A percentile compares a stretch with the other conserved stretches of the same genome.
phyloP scores from a whole-genome alignment of 176 grass and related monocot genomes.

The Eragrostis curvula region DNA sequence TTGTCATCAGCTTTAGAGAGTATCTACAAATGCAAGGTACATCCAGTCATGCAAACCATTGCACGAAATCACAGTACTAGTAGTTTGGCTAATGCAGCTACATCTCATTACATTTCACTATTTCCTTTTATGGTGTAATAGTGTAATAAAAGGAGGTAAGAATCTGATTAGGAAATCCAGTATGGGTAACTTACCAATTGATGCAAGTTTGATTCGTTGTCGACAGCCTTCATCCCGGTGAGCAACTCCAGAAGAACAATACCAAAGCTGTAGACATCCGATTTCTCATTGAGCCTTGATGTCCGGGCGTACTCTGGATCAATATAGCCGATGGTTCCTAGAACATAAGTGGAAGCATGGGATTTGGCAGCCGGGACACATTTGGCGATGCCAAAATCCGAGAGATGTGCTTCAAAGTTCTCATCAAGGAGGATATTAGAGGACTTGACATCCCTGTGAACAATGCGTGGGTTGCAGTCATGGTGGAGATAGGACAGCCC shows the following conservation, averaged over 20 bases:
- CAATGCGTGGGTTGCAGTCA: constrained; percentile 92
- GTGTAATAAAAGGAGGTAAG: neutral
- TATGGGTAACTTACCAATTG: constrained; percentile 60
- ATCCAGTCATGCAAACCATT: neutral
- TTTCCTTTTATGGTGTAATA: neutral
- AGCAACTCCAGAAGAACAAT: constrained; percentile 94
- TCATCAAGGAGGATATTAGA: constrained; percentile 96
- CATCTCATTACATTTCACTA: neutral
- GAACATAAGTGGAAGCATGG: constrained; percentile 91
- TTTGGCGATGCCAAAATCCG: constrained; percentile 94
- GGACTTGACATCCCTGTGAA: constrained; percentile 96
- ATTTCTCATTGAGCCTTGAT: constrained; percentile 94
- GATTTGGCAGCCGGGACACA: constrained; percentile 79
- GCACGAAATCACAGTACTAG: neutral
- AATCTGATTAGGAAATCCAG: neutral
- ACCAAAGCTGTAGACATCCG: constrained; percentile 96
- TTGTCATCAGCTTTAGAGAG: constrained; percentile 96
- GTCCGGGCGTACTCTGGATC: constrained; percentile 98
- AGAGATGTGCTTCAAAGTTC: constrained; percentile 87
- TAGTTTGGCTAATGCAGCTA: neutral
- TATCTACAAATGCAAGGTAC: constrained; percentile 53
- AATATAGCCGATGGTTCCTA: constrained; percentile 97
- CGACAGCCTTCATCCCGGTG: constrained; percentile 88
- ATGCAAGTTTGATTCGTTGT: constrained; percentile 97
- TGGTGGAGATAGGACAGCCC: constrained; percentile 96